Percentiles rank a stretch among this genome's conserved stretches.
Conservation (phyloP, 2,329 filamentous ascomycete species). For the Penicillium concentricum region DNA sequence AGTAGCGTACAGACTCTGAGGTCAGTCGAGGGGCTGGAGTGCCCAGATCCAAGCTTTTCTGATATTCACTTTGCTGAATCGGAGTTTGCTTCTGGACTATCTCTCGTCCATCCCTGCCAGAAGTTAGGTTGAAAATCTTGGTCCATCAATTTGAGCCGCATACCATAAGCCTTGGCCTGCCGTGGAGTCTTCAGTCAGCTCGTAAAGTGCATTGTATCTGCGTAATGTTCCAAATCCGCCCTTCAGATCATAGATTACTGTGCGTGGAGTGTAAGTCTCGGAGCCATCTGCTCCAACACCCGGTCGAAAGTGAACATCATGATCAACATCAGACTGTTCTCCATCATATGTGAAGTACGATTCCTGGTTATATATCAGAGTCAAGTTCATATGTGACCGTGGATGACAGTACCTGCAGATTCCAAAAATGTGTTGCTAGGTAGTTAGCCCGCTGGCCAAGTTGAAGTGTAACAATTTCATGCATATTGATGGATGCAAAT, state of each 20-base stretch:
- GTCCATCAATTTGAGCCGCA: slow-evolving; percentile 7
- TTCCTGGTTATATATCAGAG: slow-evolving; percentile 58
- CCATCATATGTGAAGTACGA: slow-evolving; percentile 92
- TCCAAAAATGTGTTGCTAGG: slow-evolving; percentile 95
- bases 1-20: slow-evolving; percentile 77
- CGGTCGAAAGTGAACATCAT: slow-evolving; percentile 84
- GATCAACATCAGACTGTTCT: slow-evolving; percentile 67
- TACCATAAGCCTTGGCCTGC: slow-evolving; percentile 48
- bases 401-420: slow-evolving; percentile 66
- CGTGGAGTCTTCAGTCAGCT: slow-evolving; percentile 47
- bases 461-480: slow-evolving; percentile 92
- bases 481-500: slow-evolving; percentile 58
- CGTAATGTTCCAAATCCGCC: slow-evolving; percentile 85
- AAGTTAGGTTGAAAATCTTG: background rate
- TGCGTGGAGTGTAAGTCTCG: slow-evolving; percentile 89
- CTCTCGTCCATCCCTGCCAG: slow-evolving; percentile 61
- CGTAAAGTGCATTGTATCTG: slow-evolving; percentile 86
- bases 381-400: background rate
- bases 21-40: slow-evolving; percentile 62
- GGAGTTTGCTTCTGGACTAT: slow-evolving; percentile 66
- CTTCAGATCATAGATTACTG: slow-evolving; percentile 92
- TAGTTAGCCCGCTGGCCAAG: slow-evolving; percentile 93
- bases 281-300: slow-evolving; percentile 78
- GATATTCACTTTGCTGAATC: slow-evolving; percentile 73
- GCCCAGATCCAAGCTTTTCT: slow-evolving; percentile 74